Percentiles rank a stretch among this genome's conserved stretches.
phyloP scores from a whole-genome alignment of 768 basidiomycete species.

The Leccinum imitatum region DNA sequence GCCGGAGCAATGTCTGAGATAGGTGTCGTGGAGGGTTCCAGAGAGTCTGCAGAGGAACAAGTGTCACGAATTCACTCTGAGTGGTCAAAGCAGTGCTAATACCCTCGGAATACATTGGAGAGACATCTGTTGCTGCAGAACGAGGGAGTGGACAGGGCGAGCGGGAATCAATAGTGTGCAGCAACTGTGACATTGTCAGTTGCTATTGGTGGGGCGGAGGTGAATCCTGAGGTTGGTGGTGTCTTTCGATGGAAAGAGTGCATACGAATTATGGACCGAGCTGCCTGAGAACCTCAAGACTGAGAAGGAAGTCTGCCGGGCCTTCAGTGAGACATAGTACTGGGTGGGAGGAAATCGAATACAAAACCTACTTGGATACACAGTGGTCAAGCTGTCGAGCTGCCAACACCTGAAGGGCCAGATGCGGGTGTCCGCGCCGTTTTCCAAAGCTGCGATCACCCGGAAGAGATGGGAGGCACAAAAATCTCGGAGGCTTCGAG shows the following conservation, averaged over 20 bases:
- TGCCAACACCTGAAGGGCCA: neutral
- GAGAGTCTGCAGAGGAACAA: neutral
- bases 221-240: neutral
- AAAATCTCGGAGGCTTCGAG: neutral
- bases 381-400: neutral
- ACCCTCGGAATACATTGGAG: neutral
- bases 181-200: neutral
- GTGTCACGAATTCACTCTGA: neutral
- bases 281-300: neutral
- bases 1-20: neutral
- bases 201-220: neutral
- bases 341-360: neutral
- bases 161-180: neutral
- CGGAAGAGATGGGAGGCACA: neutral
- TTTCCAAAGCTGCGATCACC: neutral
- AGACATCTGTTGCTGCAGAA: neutral
- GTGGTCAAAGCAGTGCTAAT: neutral
- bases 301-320: conserved; percentile 1
- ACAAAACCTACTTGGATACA: conserved; percentile 2
- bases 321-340: neutral
- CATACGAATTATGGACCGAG: neutral
- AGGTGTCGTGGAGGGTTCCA: neutral
- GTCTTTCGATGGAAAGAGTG: neutral
- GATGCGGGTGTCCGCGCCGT: neutral
- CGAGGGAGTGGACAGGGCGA: neutral